Conservation (phyloP, 2,329 filamentous ascomycete species). For the Fusarium falciforme region DNA sequence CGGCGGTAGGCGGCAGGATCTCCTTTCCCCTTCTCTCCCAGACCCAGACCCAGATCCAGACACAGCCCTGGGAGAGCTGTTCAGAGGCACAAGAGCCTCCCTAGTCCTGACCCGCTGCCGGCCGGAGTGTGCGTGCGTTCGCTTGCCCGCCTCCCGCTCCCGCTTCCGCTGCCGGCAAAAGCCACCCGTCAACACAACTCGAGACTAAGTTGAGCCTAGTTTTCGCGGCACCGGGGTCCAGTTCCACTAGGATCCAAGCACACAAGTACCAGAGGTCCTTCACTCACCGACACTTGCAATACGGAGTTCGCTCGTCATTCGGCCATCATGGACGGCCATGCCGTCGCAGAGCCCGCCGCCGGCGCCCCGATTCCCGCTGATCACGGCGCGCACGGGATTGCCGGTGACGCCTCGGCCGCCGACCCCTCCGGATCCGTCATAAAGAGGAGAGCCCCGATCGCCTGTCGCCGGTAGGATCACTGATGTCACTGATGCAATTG, state of each 20-base stretch:
- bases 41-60: not conserved
- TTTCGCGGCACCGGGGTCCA: slow-evolving; percentile 13
- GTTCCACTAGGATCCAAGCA: slow-evolving; percentile 15
- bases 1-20: slow-evolving; percentile 1
- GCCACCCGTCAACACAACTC: slow-evolving; percentile 21
- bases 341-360: not conserved
- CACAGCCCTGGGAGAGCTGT: not conserved
- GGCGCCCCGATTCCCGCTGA: not conserved
- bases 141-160: slow-evolving; percentile 23
- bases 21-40: slow-evolving; percentile 7
- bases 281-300: slow-evolving; percentile 6
- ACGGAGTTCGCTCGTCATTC: slow-evolving; percentile 4
- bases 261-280: not conserved
- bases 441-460: slow-evolving; percentile 63
- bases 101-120: slow-evolving; percentile 20
- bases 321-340: not conserved
- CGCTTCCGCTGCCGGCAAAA: slow-evolving; percentile 23
- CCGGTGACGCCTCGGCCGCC: slow-evolving; percentile 1
- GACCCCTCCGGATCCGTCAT: slow-evolving; percentile 43
- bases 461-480: slow-evolving; percentile 61
- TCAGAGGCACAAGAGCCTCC: not conserved
- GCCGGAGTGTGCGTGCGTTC: slow-evolving; percentile 21
- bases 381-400: not conserved
- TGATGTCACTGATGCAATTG: not conserved
- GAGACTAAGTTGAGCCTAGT: slow-evolving; percentile 22